Conservation (phyloP, 2,329 filamentous ascomycete genomes). For the Fusarium citri region DNA sequence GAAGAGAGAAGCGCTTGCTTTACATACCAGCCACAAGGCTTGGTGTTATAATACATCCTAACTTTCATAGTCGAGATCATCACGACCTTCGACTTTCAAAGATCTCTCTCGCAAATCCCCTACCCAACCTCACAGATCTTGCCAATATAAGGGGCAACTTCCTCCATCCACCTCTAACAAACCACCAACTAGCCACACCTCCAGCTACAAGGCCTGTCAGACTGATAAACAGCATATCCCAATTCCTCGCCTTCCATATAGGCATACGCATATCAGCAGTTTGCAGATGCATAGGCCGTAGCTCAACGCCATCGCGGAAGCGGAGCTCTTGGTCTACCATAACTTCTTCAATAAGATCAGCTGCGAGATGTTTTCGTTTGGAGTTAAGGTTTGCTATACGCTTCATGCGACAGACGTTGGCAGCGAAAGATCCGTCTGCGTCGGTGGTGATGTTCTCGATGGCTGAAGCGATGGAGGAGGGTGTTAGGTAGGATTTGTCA, state of each 20-base stretch:
- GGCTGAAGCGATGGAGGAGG: slow-evolving; percentile 48
- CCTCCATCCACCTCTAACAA: slow-evolving; percentile 29
- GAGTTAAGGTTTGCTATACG: slow-evolving; percentile 54
- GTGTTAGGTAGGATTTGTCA: slow-evolving; percentile 53
- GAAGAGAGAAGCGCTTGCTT: slow-evolving; percentile 5
- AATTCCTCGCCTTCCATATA: slow-evolving; percentile 53
- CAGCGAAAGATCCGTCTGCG: slow-evolving; percentile 44
- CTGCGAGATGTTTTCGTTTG: slow-evolving; percentile 53
- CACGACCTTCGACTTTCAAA: not conserved
- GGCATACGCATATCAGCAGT: slow-evolving; percentile 58
- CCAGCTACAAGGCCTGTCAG: slow-evolving; percentile 23
- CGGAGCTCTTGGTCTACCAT: slow-evolving; percentile 52
- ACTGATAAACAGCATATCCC: slow-evolving; percentile 50
- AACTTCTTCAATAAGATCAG: slow-evolving; percentile 57
- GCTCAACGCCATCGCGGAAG: slow-evolving; percentile 27
- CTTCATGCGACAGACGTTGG: slow-evolving; percentile 53
- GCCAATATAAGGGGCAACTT: slow-evolving; percentile 22
- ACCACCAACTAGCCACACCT: slow-evolving; percentile 36
- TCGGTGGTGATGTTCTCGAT: slow-evolving; percentile 47
- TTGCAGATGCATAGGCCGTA: slow-evolving; percentile 56
- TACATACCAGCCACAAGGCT: not conserved
- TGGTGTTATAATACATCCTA: not conserved
- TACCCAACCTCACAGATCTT: not conserved
- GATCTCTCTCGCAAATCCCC: slow-evolving; percentile 1
- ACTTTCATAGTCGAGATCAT: not conserved